phyloP scores from a whole-genome alignment of 2,329 filamentous ascomycete genomes.

The Hymenoscyphus repandus region DNA sequence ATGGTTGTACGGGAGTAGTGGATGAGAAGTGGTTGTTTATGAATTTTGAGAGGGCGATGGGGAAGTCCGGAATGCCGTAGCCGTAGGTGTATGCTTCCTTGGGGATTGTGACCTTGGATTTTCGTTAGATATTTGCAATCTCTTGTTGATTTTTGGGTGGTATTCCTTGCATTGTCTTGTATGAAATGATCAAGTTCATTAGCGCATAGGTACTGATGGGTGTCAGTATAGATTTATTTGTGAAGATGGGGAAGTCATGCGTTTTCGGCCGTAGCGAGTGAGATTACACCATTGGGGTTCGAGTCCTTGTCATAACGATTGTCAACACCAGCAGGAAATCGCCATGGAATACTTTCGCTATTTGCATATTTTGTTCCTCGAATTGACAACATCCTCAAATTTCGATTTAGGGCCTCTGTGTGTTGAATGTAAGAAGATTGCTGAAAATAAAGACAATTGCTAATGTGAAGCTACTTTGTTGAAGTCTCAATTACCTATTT shows the following conservation, averaged over 20 bases:
- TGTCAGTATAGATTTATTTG: neutral
- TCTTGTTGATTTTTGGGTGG: neutral
- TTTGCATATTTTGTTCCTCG: conserved; percentile 4
- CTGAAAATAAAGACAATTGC: no score
- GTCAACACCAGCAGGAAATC: conserved; percentile 13
- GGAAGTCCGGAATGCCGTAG: conserved; percentile 36
- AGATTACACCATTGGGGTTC: conserved; percentile 19
- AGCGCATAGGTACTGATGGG: conserved; percentile 32
- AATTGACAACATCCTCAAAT: conserved; percentile 1
- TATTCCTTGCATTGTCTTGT: conserved; percentile 29
- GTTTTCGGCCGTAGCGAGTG: conserved; percentile 20
- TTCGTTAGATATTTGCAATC: neutral
- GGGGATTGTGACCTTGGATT: conserved; percentile 29
- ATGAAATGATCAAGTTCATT: conserved; percentile 35
- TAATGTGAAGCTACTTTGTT: no score
- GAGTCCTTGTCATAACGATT: conserved; percentile 16
- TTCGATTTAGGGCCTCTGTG: no score
- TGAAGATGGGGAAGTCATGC: conserved; percentile 6
- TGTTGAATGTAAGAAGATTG: no score
- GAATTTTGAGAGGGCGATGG: conserved; percentile 35
- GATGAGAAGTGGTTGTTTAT: conserved; percentile 39
- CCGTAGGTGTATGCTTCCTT: conserved; percentile 36
- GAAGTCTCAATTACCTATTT: no score
- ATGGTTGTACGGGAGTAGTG: conserved; percentile 28
- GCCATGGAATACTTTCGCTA: conserved; percentile 14